Percentiles rank a stretch among this genome's conserved stretches.
Conservation (phyloP, 1,284 basidiomycete genomes). For the Papiliotrema terrestris region DNA sequence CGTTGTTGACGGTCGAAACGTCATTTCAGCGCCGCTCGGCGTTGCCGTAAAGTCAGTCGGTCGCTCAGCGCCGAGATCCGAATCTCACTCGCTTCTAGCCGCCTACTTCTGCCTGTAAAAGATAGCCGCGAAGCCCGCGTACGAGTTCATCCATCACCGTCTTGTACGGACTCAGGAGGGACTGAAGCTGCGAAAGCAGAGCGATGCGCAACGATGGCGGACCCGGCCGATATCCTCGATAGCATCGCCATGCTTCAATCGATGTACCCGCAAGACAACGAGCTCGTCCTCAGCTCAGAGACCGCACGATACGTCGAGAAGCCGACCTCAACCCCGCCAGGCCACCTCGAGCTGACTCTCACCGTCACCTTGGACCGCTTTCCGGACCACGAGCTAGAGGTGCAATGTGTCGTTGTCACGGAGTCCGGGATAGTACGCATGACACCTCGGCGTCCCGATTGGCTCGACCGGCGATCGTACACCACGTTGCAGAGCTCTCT, state of each 20-base stretch:
- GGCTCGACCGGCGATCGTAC: slow-evolving; percentile 16
- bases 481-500: too few species aligned
- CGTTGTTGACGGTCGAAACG: not conserved
- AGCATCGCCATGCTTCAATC: slow-evolving; percentile 37
- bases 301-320: slow-evolving; percentile 12
- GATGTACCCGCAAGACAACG: slow-evolving; percentile 40
- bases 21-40: too few species aligned
- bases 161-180: too few species aligned
- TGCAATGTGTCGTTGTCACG: not conserved
- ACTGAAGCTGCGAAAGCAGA: too few species aligned
- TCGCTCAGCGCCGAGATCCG: too few species aligned
- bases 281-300: slow-evolving; percentile 23
- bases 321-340: not conserved
- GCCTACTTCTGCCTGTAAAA: too few species aligned
- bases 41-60: too few species aligned
- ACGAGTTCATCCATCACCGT: too few species aligned
- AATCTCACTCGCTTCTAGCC: too few species aligned
- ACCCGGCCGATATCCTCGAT: slow-evolving; percentile 8
- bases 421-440: slow-evolving; percentile 3
- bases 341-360: not conserved
- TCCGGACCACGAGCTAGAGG: not conserved
- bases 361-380: not conserved
- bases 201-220: not conserved
- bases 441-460: slow-evolving; percentile 22
- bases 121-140: too few species aligned